These are phyloP conservation scores for Colletotrichum scovillei DNA, from an alignment of 2,329 filamentous ascomycete species.

Conservation along the genomic window DNA sequence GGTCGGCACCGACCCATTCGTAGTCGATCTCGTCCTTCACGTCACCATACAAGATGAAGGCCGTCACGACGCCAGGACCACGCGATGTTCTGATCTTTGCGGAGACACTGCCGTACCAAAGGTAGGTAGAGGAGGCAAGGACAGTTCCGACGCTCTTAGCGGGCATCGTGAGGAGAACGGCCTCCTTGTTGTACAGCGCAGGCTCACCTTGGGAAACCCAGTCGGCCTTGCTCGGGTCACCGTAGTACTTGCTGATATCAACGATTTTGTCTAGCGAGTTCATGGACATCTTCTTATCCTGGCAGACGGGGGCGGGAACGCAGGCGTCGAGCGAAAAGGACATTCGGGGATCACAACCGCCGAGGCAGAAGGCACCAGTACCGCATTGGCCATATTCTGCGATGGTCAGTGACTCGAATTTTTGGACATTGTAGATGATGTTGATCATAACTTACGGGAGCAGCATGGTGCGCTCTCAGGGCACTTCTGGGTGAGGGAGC, in stretches of 20 bases:
- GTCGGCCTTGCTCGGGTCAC: slow-evolving; percentile 81
- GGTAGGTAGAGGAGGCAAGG: slow-evolving; percentile 83
- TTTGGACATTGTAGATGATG: background rate
- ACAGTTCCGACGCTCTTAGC: slow-evolving; percentile 87
- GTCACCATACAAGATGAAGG: slow-evolving; percentile 94
- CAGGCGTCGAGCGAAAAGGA: slow-evolving; percentile 88
- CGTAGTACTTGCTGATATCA: slow-evolving; percentile 85
- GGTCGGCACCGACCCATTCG: slow-evolving; percentile 88
- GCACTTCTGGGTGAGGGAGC: slow-evolving; percentile 69
- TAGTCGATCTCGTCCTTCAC: slow-evolving; percentile 99
- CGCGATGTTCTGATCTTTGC: slow-evolving; percentile 86
- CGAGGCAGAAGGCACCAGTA: slow-evolving; percentile 93
- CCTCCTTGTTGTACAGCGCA: slow-evolving; percentile 70
- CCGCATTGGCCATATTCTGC: slow-evolving; percentile 93
- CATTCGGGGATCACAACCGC: slow-evolving; percentile 90
- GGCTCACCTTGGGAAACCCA: slow-evolving; percentile 91
- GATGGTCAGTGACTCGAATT: slow-evolving; percentile 4
- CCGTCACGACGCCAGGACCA: slow-evolving; percentile 91
- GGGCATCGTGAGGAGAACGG: slow-evolving; percentile 89
- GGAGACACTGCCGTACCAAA: slow-evolving; percentile 97
- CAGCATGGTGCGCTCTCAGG: slow-evolving; percentile 81
- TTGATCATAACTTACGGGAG: slow-evolving; percentile 71
- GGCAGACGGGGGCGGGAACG: slow-evolving; percentile 84
- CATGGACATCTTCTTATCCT: slow-evolving; percentile 80
- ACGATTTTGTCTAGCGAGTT: slow-evolving; percentile 75